Conservation (phyloP, 2,329 filamentous ascomycete genomes). For the Fusarium sp. region DNA sequence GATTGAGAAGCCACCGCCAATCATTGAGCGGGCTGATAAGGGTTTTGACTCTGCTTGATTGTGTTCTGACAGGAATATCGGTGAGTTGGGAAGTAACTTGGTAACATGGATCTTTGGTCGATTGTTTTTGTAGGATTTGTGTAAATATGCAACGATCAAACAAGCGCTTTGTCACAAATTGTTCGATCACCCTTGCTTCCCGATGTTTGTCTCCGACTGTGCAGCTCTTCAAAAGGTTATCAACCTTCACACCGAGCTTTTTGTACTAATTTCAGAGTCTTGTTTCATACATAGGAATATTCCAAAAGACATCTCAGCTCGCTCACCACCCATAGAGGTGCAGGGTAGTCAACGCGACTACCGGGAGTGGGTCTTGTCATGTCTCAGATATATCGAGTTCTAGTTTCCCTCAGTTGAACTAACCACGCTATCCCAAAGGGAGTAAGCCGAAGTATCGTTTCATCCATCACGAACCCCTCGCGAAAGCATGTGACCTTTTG, state of each 20-base stretch:
- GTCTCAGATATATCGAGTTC: not conserved
- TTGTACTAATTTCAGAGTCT: too few species aligned
- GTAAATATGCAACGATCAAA: too few species aligned
- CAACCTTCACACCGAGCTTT: too few species aligned
- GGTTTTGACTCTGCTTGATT: constrained; percentile 6
- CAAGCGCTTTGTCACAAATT: too few species aligned
- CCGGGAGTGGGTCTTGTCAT: rapidly evolving
- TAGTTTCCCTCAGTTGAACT: rapidly evolving
- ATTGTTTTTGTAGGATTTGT: too few species aligned
- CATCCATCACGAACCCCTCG: rapidly evolving
- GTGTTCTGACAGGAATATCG: not conserved
- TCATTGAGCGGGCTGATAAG: constrained; percentile 42
- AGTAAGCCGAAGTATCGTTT: not conserved
- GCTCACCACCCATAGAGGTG: rapidly evolving
- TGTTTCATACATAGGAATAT: not conserved
- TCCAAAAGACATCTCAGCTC: not conserved
- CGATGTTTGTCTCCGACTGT: too few species aligned
- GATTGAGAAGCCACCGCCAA: constrained; percentile 48
- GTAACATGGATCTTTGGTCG: too few species aligned
- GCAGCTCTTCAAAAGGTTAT: rapidly evolving
- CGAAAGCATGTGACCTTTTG: not conserved
- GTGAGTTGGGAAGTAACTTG: too few species aligned
- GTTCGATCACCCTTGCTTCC: too few species aligned
- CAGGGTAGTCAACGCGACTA: not conserved
- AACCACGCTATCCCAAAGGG: not conserved